Percentiles rank a stretch among this genome's conserved stretches.
Conservation (phyloP, 2,329 filamentous ascomycete genomes). For the Arachnomyces sp. region DNA sequence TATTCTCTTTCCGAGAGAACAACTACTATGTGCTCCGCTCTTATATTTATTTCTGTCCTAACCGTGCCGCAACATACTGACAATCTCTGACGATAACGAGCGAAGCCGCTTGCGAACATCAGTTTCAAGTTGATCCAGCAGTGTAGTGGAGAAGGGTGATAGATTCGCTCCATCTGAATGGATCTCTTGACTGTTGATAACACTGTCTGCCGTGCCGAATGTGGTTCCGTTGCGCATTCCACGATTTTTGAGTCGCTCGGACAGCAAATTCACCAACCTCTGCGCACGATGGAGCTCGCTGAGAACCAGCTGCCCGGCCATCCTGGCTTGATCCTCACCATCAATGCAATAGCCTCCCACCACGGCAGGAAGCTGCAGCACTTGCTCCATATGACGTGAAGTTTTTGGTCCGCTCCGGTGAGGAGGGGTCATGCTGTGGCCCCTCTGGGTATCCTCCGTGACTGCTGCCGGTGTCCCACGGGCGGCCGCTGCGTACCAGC, state of each 20-base stretch:
- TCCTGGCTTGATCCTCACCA: conserved; percentile 16
- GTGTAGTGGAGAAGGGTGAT: conserved; percentile 11
- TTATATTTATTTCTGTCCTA: too few species aligned
- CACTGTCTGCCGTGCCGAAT: background rate
- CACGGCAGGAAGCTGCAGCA: conserved; percentile 1
- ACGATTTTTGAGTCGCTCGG: conserved; percentile 12
- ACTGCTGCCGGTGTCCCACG: conserved; percentile 1
- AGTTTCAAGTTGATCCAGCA: conserved; percentile 15
- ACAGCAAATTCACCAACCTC: conserved; percentile 21
- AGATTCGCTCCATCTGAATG: conserved; percentile 1
- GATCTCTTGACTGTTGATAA: background rate
- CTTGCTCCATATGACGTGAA: conserved; percentile 2
- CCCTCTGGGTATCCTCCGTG: background rate
- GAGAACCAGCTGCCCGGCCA: conserved; percentile 29
- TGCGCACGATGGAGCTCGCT: conserved; percentile 30
- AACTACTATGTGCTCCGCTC: too few species aligned
- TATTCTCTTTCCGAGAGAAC: too few species aligned
- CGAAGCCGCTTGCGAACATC: conserved; percentile 15
- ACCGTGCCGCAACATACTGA: background rate
- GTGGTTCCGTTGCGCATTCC: background rate
- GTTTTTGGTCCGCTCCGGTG: background rate
- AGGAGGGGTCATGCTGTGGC: background rate
- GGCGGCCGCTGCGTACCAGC: conserved; percentile 23
- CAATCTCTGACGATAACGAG: conserved; percentile 12
- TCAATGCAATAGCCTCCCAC: conserved; percentile 11